Percentiles rank a stretch among this genome's conserved stretches.
Conservation (phyloP, 345 rosid genomes). For the Murraya paniculata region DNA sequence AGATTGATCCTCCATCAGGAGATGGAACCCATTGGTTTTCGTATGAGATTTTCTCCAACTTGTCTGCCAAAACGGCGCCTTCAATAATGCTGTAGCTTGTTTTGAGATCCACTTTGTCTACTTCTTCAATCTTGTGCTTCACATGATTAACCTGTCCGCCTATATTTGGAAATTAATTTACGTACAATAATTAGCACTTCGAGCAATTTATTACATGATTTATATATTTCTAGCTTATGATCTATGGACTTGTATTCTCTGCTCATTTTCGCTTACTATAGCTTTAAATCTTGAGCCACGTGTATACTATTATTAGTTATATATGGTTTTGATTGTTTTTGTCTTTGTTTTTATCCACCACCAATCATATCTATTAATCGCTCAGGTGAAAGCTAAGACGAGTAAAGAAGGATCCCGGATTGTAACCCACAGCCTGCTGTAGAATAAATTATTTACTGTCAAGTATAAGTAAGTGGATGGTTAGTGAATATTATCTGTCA, state of each 20-base stretch:
- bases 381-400: neutral
- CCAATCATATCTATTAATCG: too few relatives aligned
- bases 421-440: neutral
- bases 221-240: too few relatives aligned
- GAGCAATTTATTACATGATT: too few relatives aligned
- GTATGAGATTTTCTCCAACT: conserved; percentile 27
- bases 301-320: too few relatives aligned
- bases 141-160: conserved; percentile 8
- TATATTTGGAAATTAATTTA: neutral
- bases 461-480: neutral
- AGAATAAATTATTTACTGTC: neutral
- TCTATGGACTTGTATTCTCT: too few relatives aligned
- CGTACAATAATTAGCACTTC: neutral
- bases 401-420: neutral
- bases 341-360: too few relatives aligned
- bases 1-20: conserved; percentile 22
- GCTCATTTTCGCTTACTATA: too few relatives aligned
- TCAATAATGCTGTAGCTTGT: conserved; percentile 25
- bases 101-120: conserved; percentile 18
- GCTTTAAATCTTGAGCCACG: too few relatives aligned
- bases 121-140: conserved; percentile 26
- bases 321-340: too few relatives aligned
- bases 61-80: conserved; percentile 23
- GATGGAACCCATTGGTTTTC: conserved; percentile 26
- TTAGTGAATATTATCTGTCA: neutral